Percentiles rank a stretch among this genome's conserved stretches.
Conservation (phyloP, 208 protist species). For the Crithidia brevicula region DNA sequence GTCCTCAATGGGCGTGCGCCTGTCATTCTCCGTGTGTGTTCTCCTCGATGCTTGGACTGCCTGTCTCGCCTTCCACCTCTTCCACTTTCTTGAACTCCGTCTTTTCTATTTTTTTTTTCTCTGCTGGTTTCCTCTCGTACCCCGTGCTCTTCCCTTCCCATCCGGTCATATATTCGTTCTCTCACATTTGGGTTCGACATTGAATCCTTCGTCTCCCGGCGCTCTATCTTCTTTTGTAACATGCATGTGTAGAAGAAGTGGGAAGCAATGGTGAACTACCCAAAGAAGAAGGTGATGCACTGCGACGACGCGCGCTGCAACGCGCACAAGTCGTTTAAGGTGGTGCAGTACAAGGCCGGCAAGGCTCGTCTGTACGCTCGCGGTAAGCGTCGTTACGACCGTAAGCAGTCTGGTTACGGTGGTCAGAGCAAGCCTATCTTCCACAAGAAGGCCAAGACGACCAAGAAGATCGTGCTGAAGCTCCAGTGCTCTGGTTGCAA, state of each 20-base stretch:
- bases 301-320: conserved; percentile 91
- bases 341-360: conserved; percentile 99
- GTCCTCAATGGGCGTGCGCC: no score
- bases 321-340: conserved; percentile 98
- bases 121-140: neutral
- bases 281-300: conserved; percentile 94
- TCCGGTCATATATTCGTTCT: no score
- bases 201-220: neutral
- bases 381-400: conserved; percentile 99
- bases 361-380: conserved; percentile 98
- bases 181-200: no score
- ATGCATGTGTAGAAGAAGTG: neutral
- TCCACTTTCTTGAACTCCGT: no score
- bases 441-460: conserved; percentile 99
- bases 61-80: no score
- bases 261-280: conserved; percentile 90
- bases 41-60: no score
- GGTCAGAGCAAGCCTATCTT: conserved; percentile 99
- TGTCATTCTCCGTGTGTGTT: no score
- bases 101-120: neutral
- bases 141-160: neutral
- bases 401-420: conserved; percentile 99
- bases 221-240: neutral
- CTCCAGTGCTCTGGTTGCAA: conserved; percentile 98
- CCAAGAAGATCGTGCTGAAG: conserved; percentile 99